Base-by-base conservation (phyloP, 768 basidiomycete genomes). In the Russula emetica region DNA sequence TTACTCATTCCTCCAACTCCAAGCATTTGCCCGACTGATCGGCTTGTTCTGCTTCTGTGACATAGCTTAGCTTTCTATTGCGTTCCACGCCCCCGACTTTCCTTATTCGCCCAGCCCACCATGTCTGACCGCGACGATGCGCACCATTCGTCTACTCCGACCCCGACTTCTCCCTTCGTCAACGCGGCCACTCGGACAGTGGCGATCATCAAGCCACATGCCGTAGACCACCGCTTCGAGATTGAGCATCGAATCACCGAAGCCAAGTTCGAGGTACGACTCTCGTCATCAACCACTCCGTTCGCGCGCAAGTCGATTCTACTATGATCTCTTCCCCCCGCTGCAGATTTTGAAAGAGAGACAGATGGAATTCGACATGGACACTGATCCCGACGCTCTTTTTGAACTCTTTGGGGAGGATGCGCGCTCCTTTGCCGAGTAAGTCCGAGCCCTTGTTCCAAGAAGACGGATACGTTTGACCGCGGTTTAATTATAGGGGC, bases 321-420 rank as follows among this genome's bases (percentile, higher is more conserved):
- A 40, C 42, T n/a, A 36, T 47, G 34, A 50, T 44, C 32, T 16
- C n/a, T 69, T 73, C 59, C 67, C 54, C 50, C 54, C 67, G 59
- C 49, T 66, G 34, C 72, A 88, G 88, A 90, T 93, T 70, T 84
- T 90, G 63, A 93, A 93, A 74, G 92, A 92, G 74, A 78, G 92
- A 22, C 90, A 91, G 73, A 90, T 94, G 87, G 89, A 90, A 67
- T 92, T 94, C 69, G 90, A 92, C 70, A 82, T 84, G 18, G 91
- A 92, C 70, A 83, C 86, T 14, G 90, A 93, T 68, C 88, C 88
- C 28, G 91, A 91, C 36, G 83, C 85, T 1, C 78, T 92, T 58
- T 86, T 83, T 59, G 90, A 92, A 69, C 76, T 93, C 42, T 93
- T 94, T 71, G 90, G 90, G 18, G 82, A 88, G 54, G 90, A 92